phyloP scores from a whole-genome alignment of 2,329 filamentous ascomycete genomes.

The Chaetomium sp. region DNA sequence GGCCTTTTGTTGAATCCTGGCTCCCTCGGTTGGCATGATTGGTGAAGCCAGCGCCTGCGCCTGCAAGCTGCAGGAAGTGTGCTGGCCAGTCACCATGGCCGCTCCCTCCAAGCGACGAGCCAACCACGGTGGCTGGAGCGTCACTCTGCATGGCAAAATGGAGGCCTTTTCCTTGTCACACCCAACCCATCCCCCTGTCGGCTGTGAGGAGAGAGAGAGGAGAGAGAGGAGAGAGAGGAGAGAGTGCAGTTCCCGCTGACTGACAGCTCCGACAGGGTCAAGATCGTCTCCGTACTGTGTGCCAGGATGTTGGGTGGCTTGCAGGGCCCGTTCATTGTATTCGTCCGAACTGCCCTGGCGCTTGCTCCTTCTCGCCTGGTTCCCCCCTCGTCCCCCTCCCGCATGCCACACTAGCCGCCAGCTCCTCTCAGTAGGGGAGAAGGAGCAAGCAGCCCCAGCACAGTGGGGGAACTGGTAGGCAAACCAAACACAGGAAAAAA shows the following conservation, averaged over 20 bases:
- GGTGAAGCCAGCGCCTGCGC: slow-evolving; percentile 45
- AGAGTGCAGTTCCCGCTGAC: not conserved
- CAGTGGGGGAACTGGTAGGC: not conserved
- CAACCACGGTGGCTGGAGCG: slow-evolving; percentile 24
- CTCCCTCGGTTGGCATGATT: slow-evolving; percentile 27
- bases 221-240: no score
- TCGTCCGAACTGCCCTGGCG: slow-evolving; percentile 19
- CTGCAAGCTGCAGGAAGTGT: slow-evolving; percentile 34
- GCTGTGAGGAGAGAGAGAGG: no score
- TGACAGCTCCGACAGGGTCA: not conserved
- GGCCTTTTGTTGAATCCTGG: slow-evolving; percentile 12
- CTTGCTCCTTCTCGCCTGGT: slow-evolving; percentile 17
- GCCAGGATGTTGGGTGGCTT: slow-evolving; percentile 2
- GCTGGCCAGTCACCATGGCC: slow-evolving; percentile 26
- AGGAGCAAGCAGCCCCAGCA: not conserved
- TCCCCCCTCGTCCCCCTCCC: slow-evolving; percentile 2
- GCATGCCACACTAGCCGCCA: slow-evolving; percentile 26
- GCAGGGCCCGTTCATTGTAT: not conserved
- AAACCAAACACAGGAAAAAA: not conserved
- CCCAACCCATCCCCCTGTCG: slow-evolving; percentile 4
- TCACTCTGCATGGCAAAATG: not conserved
- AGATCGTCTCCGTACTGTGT: not conserved
- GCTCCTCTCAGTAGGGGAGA: not conserved
- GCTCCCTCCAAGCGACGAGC: slow-evolving; percentile 16
- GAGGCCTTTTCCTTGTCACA: slow-evolving; percentile 17